Percentiles rank a stretch among this genome's conserved stretches.
These are phyloP conservation scores for Nothophytophthora sp. DNA, from an alignment of 352 stramenopile genomes.

Conservation along the genomic window DNA sequence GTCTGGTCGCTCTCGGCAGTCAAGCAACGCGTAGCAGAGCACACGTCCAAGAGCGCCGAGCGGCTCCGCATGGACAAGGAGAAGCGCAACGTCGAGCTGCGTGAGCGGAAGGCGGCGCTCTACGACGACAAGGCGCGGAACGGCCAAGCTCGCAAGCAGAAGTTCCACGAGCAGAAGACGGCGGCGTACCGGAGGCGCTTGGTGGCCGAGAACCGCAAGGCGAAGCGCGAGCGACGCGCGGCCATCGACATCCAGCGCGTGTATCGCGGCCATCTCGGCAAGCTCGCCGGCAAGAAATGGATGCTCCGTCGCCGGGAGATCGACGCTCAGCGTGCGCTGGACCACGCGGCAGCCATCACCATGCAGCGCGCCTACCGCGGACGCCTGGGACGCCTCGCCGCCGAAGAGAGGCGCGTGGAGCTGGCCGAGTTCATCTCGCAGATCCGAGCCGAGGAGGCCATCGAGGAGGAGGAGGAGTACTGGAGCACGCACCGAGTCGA, in stretches of 20 bases:
- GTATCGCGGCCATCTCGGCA: slow-evolving; percentile 78
- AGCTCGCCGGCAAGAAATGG: slow-evolving; percentile 82
- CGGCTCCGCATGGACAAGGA: slow-evolving; percentile 55
- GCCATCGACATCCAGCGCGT: slow-evolving; percentile 70
- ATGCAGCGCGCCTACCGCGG: slow-evolving; percentile 90
- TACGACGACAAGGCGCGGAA: slow-evolving; percentile 64
- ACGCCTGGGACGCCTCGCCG: slow-evolving; percentile 77
- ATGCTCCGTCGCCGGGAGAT: slow-evolving; percentile 84
- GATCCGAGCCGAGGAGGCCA: slow-evolving; percentile 89
- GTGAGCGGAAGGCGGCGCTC: slow-evolving; percentile 34
- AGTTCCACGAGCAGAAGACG: slow-evolving; percentile 65
- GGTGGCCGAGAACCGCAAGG: slow-evolving; percentile 61
- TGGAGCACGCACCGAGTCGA: slow-evolving; percentile 61
- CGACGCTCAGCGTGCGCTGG: slow-evolving; percentile 78
- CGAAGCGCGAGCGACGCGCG: slow-evolving; percentile 53
- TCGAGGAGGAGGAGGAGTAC: slow-evolving; percentile 88
- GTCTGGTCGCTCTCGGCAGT: slow-evolving; percentile 61
- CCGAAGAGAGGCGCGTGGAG: slow-evolving; percentile 85
- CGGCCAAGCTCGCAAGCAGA: slow-evolving; percentile 60
- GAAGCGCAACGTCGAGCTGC: slow-evolving; percentile 38
- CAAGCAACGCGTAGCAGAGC: slow-evolving; percentile 14
- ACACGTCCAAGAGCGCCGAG: slow-evolving; percentile 36
- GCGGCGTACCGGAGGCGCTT: slow-evolving; percentile 63
- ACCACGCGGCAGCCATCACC: slow-evolving; percentile 73
- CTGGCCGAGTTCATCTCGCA: slow-evolving; percentile 94